Evolutionary conservation across 139 green algal species (phyloP).

Genomic region (Haematococcus sp.): DNA sequence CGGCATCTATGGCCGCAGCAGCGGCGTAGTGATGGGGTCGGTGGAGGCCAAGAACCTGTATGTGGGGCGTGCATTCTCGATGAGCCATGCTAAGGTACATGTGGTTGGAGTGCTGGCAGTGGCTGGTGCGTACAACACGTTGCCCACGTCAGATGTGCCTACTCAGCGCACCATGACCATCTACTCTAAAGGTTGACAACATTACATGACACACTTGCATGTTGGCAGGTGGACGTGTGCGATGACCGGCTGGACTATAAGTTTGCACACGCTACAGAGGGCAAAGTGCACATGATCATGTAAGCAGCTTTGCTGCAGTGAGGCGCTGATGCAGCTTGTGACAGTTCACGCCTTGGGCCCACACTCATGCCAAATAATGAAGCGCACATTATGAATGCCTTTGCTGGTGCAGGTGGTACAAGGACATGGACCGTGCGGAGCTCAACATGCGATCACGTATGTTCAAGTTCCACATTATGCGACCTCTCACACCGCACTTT

Average conservation of each 20-base stretch:
- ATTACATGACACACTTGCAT: too few species aligned
- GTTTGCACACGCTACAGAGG: neutral
- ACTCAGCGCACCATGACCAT: too few species aligned
- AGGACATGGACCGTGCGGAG: neutral
- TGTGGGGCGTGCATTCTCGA: neutral
- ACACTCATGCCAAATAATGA: too few species aligned
- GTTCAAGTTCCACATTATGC: neutral
- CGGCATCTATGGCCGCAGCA: neutral
- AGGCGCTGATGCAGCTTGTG: too few species aligned
- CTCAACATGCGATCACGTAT: neutral
- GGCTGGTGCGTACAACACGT: neutral
- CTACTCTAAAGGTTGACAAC: too few species aligned
- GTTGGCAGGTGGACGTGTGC: neutral
- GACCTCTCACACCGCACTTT: neutral
- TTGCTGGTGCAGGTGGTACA: neutral
- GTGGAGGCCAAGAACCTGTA: neutral
- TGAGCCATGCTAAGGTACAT: neutral
- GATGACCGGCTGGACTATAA: conserved; percentile 3
- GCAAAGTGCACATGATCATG: conserved; percentile 15
- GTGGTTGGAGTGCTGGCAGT: neutral
- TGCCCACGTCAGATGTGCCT: too few species aligned
- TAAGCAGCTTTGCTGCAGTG: neutral
- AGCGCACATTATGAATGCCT: neutral
- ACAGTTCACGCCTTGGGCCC: too few species aligned
- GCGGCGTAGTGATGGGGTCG: neutral